Base-by-base conservation (phyloP, 1,284 basidiomycete species). In the Ceratobasidium theobromae region DNA sequence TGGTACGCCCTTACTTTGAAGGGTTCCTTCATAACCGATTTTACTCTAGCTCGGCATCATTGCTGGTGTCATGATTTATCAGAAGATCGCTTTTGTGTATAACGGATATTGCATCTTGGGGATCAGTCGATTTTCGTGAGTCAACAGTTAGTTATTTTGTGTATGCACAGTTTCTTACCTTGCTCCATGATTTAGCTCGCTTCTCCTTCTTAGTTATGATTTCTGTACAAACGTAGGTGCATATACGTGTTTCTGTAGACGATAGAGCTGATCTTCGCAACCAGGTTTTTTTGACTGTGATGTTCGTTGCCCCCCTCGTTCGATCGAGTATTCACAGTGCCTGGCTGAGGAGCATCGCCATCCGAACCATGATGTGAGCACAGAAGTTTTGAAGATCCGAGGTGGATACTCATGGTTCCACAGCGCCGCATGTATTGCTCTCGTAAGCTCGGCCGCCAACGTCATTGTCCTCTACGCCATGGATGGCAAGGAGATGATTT, bases 81-180 rank as follows among this genome's bases (percentile, higher is more conserved):
- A 60, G 25, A 30, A 38, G 30, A 60, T 45, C n/a, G 55, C 55
- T 6, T 60, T 60, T 38, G 55, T 60, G 43, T 60, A 60, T 25
- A 60, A 60, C 55, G 55, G 55, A 21, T 60, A 60, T 35, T 60
- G 55, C 32, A 60, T 60, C 25, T 23, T 60, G 27, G 55, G 55
- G 16, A 49, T 60, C 14, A 60, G 55, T 18, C 55, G 55, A 33
- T 49, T 60, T 25, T 60, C 55, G 55, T 60, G 55, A 49, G 55
- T 60, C 4, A 3, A 14, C n/a, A 1, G 35, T 11, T 3, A n/a
- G 8, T 38, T 38, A 6, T 45, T 21, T 6, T 11, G 18, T 45
- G 6, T n/a, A 21, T 11, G 8, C 43, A n/a, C 5, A 6, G 43
- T 21, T 9, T 11, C 45, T 60, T 6, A 46, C 14, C 25, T 8